Evolutionary conservation across 148 eudicot species (phyloP).

Genomic region (Chenopodium formosanum): DNA sequence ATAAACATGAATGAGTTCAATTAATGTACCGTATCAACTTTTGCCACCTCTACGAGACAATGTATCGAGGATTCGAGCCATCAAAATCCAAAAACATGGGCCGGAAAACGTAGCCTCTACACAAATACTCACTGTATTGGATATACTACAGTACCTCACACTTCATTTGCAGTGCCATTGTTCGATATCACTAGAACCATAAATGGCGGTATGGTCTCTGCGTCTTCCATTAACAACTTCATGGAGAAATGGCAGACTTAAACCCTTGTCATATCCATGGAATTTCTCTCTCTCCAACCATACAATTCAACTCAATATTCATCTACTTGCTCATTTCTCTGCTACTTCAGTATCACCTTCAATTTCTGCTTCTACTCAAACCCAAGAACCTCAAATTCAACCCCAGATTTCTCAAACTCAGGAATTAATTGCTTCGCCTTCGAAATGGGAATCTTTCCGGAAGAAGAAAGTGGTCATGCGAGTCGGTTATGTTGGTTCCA

Average conservation of each 20-base stretch:
- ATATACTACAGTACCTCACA: too few species aligned
- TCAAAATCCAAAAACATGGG: too few species aligned
- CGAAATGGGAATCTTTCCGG: conserved; percentile 66
- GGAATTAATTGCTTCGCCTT: not conserved
- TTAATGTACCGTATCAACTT: too few species aligned
- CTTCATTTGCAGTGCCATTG: not conserved
- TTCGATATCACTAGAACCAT: not conserved
- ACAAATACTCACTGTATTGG: too few species aligned
- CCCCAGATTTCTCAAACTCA: not conserved
- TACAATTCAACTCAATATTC: not conserved
- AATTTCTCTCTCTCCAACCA: not conserved
- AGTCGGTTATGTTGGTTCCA: conserved; percentile 84
- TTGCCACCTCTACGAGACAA: too few species aligned
- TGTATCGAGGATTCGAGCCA: too few species aligned
- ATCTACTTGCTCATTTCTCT: not conserved
- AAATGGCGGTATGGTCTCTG: conserved; percentile 16
- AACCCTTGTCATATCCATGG: not conserved
- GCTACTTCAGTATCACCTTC: not conserved
- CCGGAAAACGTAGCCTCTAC: too few species aligned
- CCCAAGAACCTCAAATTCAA: not conserved
- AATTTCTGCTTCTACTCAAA: not conserved
- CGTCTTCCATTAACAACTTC: not conserved
- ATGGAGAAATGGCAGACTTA: not conserved
- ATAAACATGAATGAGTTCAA: too few species aligned
- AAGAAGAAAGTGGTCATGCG: conserved; percentile 97